Evolutionary conservation across 495 filamentous ascomycete genomes (phyloP).

Genomic region (Penicillium antarcticum): DNA sequence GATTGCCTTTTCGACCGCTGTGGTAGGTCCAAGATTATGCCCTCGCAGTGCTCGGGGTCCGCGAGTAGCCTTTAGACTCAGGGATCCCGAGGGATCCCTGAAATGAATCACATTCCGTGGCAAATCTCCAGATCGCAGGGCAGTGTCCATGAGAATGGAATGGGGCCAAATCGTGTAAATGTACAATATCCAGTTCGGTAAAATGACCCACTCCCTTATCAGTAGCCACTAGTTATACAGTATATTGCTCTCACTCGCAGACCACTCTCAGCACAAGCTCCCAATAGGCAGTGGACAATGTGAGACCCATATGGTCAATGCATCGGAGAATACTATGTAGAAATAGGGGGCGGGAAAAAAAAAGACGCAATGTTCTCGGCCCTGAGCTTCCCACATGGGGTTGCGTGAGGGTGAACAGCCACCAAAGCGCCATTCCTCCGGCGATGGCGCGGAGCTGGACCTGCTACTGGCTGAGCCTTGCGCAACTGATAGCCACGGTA

Average conservation of each 20-base stretch:
- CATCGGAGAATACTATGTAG: background rate
- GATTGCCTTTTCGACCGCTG: background rate
- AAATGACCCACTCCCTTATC: too few relatives aligned
- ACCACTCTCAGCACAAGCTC: background rate
- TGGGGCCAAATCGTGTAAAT: too few relatives aligned
- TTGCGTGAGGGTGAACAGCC: slow-evolving; percentile 8
- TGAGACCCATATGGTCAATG: background rate
- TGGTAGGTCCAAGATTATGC: background rate
- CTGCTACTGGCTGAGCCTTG: slow-evolving; percentile 18
- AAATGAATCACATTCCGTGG: background rate
- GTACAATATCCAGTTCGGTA: too few relatives aligned
- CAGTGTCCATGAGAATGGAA: too few relatives aligned
- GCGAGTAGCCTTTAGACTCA: background rate
- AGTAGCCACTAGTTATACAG: too few relatives aligned
- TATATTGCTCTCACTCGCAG: too few relatives aligned
- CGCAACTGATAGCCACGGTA: slow-evolving; percentile 20
- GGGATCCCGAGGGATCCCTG: background rate
- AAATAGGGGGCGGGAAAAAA: background rate
- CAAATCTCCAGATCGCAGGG: background rate
- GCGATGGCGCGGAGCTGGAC: slow-evolving; percentile 13
- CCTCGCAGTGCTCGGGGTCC: background rate
- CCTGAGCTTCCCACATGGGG: background rate
- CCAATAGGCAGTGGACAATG: background rate
- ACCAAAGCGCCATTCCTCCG: slow-evolving; percentile 1
- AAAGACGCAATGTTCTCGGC: background rate